A percentile compares a stretch with the other conserved stretches of the same genome.
Conservation (phyloP, 345 rosid species). For the Populus simonii region DNA sequence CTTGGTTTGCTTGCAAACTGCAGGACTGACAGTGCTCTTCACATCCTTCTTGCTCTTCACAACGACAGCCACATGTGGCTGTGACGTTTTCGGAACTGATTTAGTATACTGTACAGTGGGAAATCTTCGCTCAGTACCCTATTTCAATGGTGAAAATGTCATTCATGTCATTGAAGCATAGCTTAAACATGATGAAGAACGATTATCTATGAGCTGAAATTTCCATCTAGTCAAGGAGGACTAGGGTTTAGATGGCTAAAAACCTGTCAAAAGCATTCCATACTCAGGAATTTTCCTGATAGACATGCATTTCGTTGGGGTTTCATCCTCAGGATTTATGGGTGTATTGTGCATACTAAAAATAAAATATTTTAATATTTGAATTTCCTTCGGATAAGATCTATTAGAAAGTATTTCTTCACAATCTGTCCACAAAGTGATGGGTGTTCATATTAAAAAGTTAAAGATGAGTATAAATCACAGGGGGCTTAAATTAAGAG, state of each 20-base stretch:
- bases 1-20: no score
- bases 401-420: no score
- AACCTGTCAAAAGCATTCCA: neutral
- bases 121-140: constrained; percentile 5
- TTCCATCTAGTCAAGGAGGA: neutral
- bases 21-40: no score
- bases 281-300: constrained; percentile 70
- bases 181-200: neutral
- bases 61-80: constrained; percentile 68
- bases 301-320: constrained; percentile 49
- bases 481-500: no score
- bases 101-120: constrained; percentile 19
- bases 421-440: no score
- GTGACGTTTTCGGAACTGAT: constrained; percentile 66
- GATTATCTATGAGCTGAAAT: neutral
- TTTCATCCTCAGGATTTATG: constrained; percentile 44
- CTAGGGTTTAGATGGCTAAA: neutral
- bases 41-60: constrained; percentile 12
- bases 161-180: neutral
- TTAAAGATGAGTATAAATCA: no score
- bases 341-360: no score
- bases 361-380: no score
- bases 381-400: no score
- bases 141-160: neutral
- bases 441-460: no score